Evolutionary conservation across 768 basidiomycete species (phyloP), one percentile per base, ranked within the genome.

Genomic region (Brasilioporus rufonigricans): DNA sequence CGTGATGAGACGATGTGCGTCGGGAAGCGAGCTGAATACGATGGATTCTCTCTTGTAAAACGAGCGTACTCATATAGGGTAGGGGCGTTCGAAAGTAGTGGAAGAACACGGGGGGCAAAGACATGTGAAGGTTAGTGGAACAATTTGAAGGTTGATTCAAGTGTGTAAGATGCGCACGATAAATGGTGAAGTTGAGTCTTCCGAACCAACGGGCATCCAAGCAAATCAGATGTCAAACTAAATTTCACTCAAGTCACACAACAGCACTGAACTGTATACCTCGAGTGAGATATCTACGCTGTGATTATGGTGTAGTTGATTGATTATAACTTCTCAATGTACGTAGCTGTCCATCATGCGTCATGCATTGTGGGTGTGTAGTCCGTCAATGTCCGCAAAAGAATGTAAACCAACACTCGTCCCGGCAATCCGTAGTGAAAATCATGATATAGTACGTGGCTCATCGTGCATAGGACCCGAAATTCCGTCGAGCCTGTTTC

Each of bases 1-100:
- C 88, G 36, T 73, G 65, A 62, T 80, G 72, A 18, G 70, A 60
- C 59, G 82, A 79, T 10, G 70, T 60, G 19, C 83, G 81, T 26
- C 80, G 77, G 9, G 78, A 74, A 5, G 69, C 55, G 4, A 89
- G 76, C 69, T 92, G 91, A 18, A 87, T 67, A 32, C 77, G 71
- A 64, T 93, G 87, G 12, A 93, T 74, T 46, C 66, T 76, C 60
- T 93, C 86, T 67, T 93, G 91, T 4, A 93, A 73, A 3, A 75
- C 75, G 38, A 92, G 80, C 0, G 87, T 83, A 35, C 75, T 76
- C 9, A 73, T 67, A 66, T 97, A 98, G 0, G 91, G 89, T 33
- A 97, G 67, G 24, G 93, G 94, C n/a, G 71, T 74, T 32, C 71
- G 74, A 71, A 96, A 95, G 65, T 82, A 76, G 67, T 96, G 89